Conservation (phyloP, 23 red algal genomes). For the Chondrus crispus region DNA sequence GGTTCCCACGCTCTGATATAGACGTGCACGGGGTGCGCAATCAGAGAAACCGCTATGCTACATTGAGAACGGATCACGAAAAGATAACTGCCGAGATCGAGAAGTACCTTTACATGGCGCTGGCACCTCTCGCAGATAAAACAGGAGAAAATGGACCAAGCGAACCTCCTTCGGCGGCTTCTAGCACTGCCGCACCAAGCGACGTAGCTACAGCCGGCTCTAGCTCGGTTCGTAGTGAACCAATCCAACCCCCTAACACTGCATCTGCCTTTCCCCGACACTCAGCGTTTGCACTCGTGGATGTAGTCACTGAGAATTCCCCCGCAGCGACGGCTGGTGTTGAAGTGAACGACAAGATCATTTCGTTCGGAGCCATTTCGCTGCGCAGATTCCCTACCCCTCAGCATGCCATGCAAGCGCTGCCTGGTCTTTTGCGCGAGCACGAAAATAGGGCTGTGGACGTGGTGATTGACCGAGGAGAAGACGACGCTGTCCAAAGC, state of each 20-base stretch:
- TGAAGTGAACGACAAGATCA: slow-evolving; percentile 36
- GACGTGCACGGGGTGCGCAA: slow-evolving; percentile 65
- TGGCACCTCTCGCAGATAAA: slow-evolving; percentile 9
- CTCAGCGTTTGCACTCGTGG: slow-evolving; percentile 60
- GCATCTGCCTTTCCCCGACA: neutral
- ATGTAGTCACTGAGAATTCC: slow-evolving; percentile 36
- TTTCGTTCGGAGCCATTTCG: slow-evolving; percentile 47
- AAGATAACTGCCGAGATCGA: slow-evolving; percentile 59
- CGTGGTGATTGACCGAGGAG: slow-evolving; percentile 37
- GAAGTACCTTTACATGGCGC: slow-evolving; percentile 51
- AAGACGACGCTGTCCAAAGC: neutral
- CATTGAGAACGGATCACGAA: slow-evolving; percentile 70
- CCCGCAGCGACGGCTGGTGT: slow-evolving; percentile 56
- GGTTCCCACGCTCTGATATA: slow-evolving; percentile 82
- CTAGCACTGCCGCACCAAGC: neutral
- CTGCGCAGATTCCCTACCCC: slow-evolving; percentile 35
- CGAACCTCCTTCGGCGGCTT: neutral
- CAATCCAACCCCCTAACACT: neutral
- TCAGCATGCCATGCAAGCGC: neutral
- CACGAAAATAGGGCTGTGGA: slow-evolving; percentile 35
- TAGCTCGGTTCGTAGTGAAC: neutral
- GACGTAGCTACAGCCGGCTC: neutral
- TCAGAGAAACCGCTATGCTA: slow-evolving; percentile 57
- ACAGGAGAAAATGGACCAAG: neutral
- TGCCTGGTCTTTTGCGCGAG: slow-evolving; percentile 33